Evolutionary conservation across 2,329 filamentous ascomycete genomes (phyloP).

Genomic region (Ceratocystis diversiconidia): DNA sequence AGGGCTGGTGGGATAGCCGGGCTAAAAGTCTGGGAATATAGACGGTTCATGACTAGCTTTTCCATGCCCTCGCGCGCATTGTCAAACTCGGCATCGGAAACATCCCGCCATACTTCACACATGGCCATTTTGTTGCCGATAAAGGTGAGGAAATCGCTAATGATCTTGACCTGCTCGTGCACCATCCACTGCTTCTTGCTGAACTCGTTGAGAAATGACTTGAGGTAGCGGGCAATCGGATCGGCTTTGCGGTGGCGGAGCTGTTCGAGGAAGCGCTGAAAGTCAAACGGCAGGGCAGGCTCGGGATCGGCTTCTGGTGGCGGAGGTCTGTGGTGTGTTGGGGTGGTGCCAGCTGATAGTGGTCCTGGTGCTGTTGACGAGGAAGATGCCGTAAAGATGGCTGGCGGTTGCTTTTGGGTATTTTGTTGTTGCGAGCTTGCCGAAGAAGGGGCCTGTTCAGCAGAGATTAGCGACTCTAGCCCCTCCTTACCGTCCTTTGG

Average conservation of each 20-base stretch:
- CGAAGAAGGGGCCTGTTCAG: constrained; percentile 17
- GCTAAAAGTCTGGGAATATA: constrained; percentile 93
- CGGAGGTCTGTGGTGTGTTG: constrained; percentile 47
- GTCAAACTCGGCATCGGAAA: constrained; percentile 94
- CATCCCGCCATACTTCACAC: constrained; percentile 91
- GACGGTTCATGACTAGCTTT: constrained; percentile 95
- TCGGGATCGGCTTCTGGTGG: constrained; percentile 66
- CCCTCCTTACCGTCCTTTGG: constrained; percentile 39
- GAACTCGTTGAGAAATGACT: constrained; percentile 89
- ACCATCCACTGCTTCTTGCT: constrained; percentile 99
- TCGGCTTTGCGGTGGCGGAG: constrained; percentile 94
- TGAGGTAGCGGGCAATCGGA: constrained; percentile 86
- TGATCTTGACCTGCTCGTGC: constrained; percentile 98
- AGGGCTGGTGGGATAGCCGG: constrained; percentile 74
- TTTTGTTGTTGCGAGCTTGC: background rate
- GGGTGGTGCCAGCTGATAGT: constrained; percentile 30
- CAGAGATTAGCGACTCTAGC: constrained; percentile 15
- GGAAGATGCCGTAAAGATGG: background rate
- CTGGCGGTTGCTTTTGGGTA: background rate
- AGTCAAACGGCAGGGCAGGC: constrained; percentile 81
- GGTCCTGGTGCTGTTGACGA: background rate
- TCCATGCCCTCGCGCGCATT: constrained; percentile 98
- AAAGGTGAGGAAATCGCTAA: constrained; percentile 88
- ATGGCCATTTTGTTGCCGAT: constrained; percentile 97
- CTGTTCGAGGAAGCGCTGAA: constrained; percentile 92